Conservation (phyloP, 139 green algal genomes). For the Monoraphidium neglectum region DNA sequence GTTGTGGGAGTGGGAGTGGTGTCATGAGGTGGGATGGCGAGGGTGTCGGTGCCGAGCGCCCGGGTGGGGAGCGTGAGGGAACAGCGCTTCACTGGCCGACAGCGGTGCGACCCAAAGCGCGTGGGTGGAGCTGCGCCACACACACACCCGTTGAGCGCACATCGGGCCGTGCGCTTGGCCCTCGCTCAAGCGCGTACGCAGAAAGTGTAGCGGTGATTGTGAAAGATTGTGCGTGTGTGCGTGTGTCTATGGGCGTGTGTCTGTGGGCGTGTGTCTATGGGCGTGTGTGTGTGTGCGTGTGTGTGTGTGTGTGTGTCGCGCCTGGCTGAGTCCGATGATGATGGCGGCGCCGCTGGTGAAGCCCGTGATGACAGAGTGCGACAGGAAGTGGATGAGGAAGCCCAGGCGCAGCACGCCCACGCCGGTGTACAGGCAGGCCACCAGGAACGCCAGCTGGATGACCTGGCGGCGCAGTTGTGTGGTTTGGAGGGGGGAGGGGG, state of each 20-base stretch:
- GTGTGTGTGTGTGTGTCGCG: no score
- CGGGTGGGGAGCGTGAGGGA: no score
- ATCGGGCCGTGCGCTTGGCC: neutral
- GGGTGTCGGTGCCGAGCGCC: no score
- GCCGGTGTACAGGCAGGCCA: constrained; percentile 72
- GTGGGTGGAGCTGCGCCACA: no score
- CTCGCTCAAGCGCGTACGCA: neutral
- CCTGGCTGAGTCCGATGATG: constrained; percentile 67
- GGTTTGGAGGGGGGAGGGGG: neutral
- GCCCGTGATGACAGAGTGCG: constrained; percentile 80
- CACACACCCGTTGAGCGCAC: neutral
- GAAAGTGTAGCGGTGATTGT: neutral
- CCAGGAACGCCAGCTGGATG: constrained; percentile 77
- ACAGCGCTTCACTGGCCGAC: no score
- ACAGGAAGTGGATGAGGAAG: constrained; percentile 89
- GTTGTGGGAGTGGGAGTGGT: no score
- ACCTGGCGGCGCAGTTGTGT: no score
- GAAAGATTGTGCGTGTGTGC: neutral
- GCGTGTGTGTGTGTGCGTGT: no score
- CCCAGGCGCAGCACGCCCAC: constrained; percentile 80
- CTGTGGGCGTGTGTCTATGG: no score
- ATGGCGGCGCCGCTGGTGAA: constrained; percentile 84
- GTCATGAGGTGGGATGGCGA: no score
- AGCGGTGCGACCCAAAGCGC: no score
- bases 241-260: neutral